Percentiles rank a stretch among this genome's conserved stretches.
Conservation (phyloP, 2,329 filamentous ascomycete genomes). For the Akanthomyces lecanii region DNA sequence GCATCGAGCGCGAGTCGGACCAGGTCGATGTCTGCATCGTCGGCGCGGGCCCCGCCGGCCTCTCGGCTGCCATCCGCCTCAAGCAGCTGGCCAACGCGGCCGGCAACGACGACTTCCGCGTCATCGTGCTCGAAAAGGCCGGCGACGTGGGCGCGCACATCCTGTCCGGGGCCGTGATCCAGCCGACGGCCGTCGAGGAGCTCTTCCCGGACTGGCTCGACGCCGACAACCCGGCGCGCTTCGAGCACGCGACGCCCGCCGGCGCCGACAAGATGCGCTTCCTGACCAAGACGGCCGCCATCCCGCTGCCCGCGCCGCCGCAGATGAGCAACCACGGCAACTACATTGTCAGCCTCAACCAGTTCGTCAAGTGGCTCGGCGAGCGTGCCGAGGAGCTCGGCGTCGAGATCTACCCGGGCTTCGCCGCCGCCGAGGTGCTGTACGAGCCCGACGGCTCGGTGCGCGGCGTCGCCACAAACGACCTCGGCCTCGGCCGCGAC, state of each 20-base stretch:
- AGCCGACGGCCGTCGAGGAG: constrained; percentile 83
- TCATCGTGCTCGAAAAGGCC: constrained; percentile 89
- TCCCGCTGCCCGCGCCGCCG: constrained; percentile 82
- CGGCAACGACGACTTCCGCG: constrained; percentile 92
- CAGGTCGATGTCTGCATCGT: constrained; percentile 96
- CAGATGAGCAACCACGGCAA: constrained; percentile 99
- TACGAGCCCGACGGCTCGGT: constrained; percentile 85
- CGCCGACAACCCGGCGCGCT: constrained; percentile 81
- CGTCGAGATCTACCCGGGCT: constrained; percentile 94
- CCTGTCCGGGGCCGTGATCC: constrained; percentile 89
- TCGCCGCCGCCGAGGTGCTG: constrained; percentile 88
- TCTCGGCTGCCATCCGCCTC: constrained; percentile 87
- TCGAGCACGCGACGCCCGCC: constrained; percentile 82
- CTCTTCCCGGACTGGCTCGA: constrained; percentile 90
- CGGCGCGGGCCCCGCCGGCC: constrained; percentile 88
- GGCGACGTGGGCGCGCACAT: constrained; percentile 94
- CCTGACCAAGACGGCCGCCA: constrained; percentile 72
- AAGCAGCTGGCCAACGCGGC: constrained; percentile 94
- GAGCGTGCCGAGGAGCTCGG: constrained; percentile 95
- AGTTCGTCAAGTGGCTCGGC: constrained; percentile 92
- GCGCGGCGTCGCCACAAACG: constrained; percentile 91
- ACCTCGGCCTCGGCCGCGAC: constrained; percentile 76
- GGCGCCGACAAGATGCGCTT: constrained; percentile 87
- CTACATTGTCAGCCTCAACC: constrained; percentile 93
- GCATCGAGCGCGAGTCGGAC: constrained; percentile 81